phyloP scores from a whole-genome alignment of 441 rosid genomes.

The Syzygium syzygioides region DNA sequence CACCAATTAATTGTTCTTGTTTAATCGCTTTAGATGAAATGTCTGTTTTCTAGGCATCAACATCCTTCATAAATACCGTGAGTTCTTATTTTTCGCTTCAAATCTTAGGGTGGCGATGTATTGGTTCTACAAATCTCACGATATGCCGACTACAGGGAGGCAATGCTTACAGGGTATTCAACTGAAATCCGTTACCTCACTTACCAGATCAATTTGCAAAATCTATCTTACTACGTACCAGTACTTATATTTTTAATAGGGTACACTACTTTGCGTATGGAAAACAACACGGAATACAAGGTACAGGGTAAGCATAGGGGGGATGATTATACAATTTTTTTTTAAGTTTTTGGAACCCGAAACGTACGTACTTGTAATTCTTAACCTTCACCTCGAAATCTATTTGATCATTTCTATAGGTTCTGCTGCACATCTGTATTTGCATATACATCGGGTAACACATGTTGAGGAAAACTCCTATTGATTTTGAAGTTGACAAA shows the following conservation, averaged over 20 bases:
- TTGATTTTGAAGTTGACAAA: too few relatives aligned
- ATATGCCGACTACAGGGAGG: not conserved
- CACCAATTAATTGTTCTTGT: not conserved
- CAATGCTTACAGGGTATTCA: not conserved
- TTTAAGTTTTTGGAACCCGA: not conserved
- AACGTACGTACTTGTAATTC: not conserved
- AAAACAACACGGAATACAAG: fast-evolving
- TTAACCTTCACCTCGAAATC: too few relatives aligned
- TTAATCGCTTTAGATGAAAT: not conserved
- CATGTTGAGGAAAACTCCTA: too few relatives aligned
- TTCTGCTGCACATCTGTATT: not conserved
- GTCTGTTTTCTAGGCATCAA: not conserved
- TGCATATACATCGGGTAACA: not conserved
- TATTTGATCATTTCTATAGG: too few relatives aligned
- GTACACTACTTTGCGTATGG: not conserved
- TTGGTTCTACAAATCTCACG: not conserved
- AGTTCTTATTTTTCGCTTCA: not conserved
- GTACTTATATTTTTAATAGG: not conserved
- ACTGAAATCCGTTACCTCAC: too few relatives aligned
- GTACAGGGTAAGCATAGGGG: not conserved
- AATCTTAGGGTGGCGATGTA: not conserved
- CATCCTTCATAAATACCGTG: not conserved
- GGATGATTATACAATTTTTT: not conserved
- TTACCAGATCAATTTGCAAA: not conserved
- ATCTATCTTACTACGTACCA: too few relatives aligned